Percentiles rank a stretch among this genome's conserved stretches.
Evolutionary conservation across 495 filamentous ascomycete species (phyloP).

Genomic region (Thermothielavioides terrestris): DNA sequence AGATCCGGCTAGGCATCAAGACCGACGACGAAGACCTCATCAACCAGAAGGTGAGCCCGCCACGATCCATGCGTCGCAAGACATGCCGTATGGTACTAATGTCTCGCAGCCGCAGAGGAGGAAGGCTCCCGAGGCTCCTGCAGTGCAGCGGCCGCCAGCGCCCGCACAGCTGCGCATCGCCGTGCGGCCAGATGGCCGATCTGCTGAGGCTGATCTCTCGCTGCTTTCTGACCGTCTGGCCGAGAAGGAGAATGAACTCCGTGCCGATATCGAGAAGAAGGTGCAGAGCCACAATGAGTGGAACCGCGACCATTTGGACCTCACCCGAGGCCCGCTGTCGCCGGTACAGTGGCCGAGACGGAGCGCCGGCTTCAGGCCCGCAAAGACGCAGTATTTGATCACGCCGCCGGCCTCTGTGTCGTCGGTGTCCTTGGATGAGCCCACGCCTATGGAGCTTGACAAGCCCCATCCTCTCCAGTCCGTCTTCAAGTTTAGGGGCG

Average conservation of each 20-base stretch:
- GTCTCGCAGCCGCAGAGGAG: conserved; percentile 54
- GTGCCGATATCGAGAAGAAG: conserved; percentile 69
- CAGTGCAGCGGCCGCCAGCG: conserved; percentile 46
- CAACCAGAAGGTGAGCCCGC: conserved; percentile 73
- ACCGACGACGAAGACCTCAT: conserved; percentile 90
- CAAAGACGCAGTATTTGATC: conserved; percentile 73
- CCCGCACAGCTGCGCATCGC: conserved; percentile 53
- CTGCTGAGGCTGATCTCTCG: conserved; percentile 67
- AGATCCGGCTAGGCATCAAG: conserved; percentile 82
- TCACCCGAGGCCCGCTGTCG: conserved; percentile 72
- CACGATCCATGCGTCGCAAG: neutral
- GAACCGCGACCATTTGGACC: conserved; percentile 77
- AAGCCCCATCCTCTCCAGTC: conserved; percentile 21
- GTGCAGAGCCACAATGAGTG: conserved; percentile 74
- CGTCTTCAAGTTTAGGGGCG: conserved; percentile 28
- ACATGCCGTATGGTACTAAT: conserved; percentile 31
- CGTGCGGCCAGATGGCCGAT: conserved; percentile 58
- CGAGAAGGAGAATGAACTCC: conserved; percentile 74
- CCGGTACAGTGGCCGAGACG: conserved; percentile 61
- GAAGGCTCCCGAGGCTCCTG: conserved; percentile 49
- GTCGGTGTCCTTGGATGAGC: conserved; percentile 49
- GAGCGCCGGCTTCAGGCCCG: conserved; percentile 51
- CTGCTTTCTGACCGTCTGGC: conserved; percentile 64
- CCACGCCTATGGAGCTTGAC: conserved; percentile 30
- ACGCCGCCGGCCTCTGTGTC: conserved; percentile 78